Base-by-base conservation (phyloP, 1,284 basidiomycete species). In the Ustilago nuda region DNA sequence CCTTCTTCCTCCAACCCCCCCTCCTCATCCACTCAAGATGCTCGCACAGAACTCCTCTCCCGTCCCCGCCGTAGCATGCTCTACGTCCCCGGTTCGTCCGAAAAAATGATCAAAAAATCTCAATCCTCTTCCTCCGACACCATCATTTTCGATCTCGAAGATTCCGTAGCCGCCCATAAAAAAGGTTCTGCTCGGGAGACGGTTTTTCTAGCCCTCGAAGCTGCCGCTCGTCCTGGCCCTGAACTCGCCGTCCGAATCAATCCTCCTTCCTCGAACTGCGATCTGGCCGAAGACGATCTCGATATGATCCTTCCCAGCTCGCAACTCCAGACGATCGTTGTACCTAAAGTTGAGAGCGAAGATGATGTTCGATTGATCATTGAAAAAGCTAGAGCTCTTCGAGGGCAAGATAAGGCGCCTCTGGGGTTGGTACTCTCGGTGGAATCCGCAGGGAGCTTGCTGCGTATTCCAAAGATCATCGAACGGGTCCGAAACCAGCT, bases 211-310 rank as follows among this genome's bases (percentile, higher is more conserved):
- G 83, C 75, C 2, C 70, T 84, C 35, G 70, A 78, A 45, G 82
- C 78, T 17, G 78, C 76, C 32, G 45, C 50, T 0, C 57, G 70
- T 3, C 65, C 66, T 0, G 65, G 61, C 0, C 77, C 83, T 0
- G 82, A 84, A 50, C 66, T 83, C 2, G 76, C 81, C 1, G 84
- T 85, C 7, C 79, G 84, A 33, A 85, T 85, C 72, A 85, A 85
- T 51, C 79, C 84, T 8, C 83, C 83, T 11, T 82, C 79, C 6
- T 67, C 56, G 0, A 51, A 75, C 19, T 54, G 41, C 3, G 19
- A 52, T 0, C 54, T 84, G 11, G 75, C 84, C 0, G 61, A 55
- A 23, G 78, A 79, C 33, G 84, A 85, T 61, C 66, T 85, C 35
- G 83, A 84, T 46, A 71, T 82, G 43, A 54, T 85, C 15, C 61